Evolutionary conservation across 2,329 filamentous ascomycete species (phyloP), one percentile per base, ranked within the genome.

Genomic region (Myriosclerotinia scirpicola): DNA sequence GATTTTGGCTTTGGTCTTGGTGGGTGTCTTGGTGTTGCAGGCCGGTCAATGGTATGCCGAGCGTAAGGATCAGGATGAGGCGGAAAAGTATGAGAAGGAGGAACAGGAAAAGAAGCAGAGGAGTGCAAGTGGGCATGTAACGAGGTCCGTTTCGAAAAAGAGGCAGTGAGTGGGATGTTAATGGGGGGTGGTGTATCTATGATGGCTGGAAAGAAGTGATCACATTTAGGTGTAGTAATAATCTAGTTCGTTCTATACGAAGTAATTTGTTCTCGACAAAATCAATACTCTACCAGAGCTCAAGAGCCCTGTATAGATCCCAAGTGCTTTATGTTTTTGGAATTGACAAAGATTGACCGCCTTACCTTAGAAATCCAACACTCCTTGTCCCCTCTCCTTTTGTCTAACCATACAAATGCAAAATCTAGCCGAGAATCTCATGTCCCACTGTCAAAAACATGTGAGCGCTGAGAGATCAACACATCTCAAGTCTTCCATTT

Each of bases 31-130:
- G 71, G 91, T 97, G 44, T 80, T 99, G 75, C 95, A 99, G 85
- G 92, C 92, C 26, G 95, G 95, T 14, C 92, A 98, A 84, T 98
- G 94, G 95, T 99, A 99, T 81, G 95, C 95, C 36, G 93, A 98
- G 84, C 85, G 91, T 76, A 96, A 96, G 81, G 93, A 98, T 79
- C 84, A 84, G 75, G 90, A 93, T 77, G 93, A 97, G 78, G 83
- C 85, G 66, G 87, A 86, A 75, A 85, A 87, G 76, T 83, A 89
- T 70, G 85, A 88, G 72, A 79, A 82, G 78, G 82, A 78, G 73
- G 77, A 72, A 58, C 74, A 77, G 67, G 78, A 77, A 64, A 75
- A 73, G 67, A 78, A 77, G 74, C 46, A 40, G 38, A 66, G 40
- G 48, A 66, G 55, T 26, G 64, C 26, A n/a, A 46, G 64, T 38